Conservation (phyloP, 768 basidiomycete species). For the Russula emetica region DNA sequence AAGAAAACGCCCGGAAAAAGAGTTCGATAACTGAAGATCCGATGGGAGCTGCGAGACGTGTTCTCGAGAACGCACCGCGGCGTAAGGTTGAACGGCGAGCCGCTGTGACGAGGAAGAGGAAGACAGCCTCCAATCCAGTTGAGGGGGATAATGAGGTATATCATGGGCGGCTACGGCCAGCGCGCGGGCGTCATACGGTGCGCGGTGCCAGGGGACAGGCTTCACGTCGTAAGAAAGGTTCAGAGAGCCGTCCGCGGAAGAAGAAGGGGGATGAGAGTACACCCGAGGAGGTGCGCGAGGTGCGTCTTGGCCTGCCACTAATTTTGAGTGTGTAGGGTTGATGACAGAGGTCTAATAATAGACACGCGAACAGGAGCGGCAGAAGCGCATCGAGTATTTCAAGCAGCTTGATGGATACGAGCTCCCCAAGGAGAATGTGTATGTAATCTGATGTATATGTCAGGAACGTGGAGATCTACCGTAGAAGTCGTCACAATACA, state of each 20-base stretch:
- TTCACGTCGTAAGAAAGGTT: conserved; percentile 4
- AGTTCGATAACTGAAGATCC: conserved; percentile 26
- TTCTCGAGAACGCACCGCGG: conserved; percentile 19
- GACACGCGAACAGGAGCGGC: conserved; percentile 23
- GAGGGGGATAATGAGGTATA: neutral
- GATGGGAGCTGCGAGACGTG: conserved; percentile 11
- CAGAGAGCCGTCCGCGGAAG: conserved; percentile 13
- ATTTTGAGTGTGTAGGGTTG: neutral
- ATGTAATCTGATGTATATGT: conserved; percentile 27
- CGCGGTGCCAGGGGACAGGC: neutral
- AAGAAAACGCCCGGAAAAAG: conserved; percentile 36
- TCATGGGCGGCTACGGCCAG: neutral
- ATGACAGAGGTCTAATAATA: neutral
- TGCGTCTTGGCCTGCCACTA: neutral
- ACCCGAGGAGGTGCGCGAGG: conserved; percentile 27
- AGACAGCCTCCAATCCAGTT: neutral
- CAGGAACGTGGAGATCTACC: conserved; percentile 14
- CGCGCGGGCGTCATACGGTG: neutral
- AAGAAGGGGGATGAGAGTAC: conserved; percentile 28
- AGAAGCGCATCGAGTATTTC: conserved; percentile 27
- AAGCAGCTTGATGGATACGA: conserved; percentile 27
- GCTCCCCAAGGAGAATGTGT: conserved; percentile 26
- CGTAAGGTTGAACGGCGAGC: conserved; percentile 1
- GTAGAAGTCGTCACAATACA: neutral
- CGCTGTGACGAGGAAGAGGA: neutral